Evolutionary conservation across 164 flowering plant species (phyloP).

Genomic region (Warburgia ugandensis): DNA sequence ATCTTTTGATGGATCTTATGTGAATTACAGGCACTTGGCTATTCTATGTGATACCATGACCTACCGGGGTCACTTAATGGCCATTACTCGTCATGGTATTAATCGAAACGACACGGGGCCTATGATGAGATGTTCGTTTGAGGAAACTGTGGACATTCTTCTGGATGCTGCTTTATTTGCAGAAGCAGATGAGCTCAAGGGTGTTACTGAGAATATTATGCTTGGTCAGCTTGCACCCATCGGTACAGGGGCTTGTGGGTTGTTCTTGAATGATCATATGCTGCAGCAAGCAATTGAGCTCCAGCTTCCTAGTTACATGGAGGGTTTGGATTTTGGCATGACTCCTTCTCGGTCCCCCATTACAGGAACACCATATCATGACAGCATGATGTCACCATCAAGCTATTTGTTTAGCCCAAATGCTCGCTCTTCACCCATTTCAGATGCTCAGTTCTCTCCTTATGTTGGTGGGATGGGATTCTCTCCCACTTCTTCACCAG

Average conservation of each 20-base stretch:
- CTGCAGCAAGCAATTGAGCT: constrained; percentile 91
- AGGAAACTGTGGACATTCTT: constrained; percentile 97
- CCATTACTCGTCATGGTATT: constrained; percentile 98
- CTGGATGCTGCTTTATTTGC: constrained; percentile 98
- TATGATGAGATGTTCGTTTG: constrained; percentile 99
- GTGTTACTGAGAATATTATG: constrained; percentile 97
- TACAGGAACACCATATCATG: constrained; percentile 81
- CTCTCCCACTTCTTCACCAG: constrained; percentile 87
- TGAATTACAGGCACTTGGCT: constrained; percentile 90
- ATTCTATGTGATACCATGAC: constrained; percentile 99
- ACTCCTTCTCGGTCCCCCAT: constrained; percentile 87
- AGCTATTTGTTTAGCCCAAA: constrained; percentile 75
- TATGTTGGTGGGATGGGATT: constrained; percentile 89
- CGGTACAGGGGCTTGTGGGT: constrained; percentile 86
- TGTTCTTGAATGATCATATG: constrained; percentile 91
- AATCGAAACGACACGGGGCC: constrained; percentile 97
- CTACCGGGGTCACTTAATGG: constrained; percentile 95
- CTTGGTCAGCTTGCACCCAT: constrained; percentile 97
- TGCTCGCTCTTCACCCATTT: constrained; percentile 59
- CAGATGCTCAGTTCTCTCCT: constrained; percentile 91
- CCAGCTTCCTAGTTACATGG: constrained; percentile 93
- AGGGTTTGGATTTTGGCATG: constrained; percentile 88
- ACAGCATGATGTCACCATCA: constrained; percentile 91
- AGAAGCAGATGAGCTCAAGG: constrained; percentile 75
- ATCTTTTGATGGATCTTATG: constrained; percentile 98